These are phyloP conservation scores for Pseudogymnoascus sp. DNA, from an alignment of 2,329 filamentous ascomycete species.

Conservation along the genomic window DNA sequence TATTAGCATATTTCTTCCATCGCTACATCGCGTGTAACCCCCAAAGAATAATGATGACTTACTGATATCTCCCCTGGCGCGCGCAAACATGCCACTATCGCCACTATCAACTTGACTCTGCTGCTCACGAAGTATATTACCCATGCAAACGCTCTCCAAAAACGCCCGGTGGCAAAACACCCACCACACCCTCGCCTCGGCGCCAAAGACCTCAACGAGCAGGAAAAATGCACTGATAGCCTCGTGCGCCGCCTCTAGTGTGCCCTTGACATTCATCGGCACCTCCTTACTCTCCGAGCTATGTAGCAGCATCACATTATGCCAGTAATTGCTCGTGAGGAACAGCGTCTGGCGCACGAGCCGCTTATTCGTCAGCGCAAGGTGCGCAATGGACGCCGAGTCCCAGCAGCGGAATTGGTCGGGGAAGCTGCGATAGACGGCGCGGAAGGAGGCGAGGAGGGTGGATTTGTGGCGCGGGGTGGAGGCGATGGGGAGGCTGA, in stretches of 20 bases:
- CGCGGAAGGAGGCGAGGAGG: slow-evolving; percentile 60
- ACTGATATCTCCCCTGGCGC: slow-evolving; percentile 55
- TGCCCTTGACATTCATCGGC: slow-evolving; percentile 58
- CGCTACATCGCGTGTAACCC: not conserved
- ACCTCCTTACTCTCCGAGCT: slow-evolving; percentile 58
- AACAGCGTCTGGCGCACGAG: slow-evolving; percentile 69
- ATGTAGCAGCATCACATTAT: slow-evolving; percentile 74
- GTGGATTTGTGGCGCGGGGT: slow-evolving; percentile 62
- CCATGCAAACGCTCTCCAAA: slow-evolving; percentile 65
- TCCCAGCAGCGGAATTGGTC: slow-evolving; percentile 63
- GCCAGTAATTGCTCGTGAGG: slow-evolving; percentile 73
- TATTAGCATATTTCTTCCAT: slow-evolving; percentile 1
- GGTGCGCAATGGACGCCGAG: slow-evolving; percentile 47
- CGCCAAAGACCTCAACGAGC: slow-evolving; percentile 59
- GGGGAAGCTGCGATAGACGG: slow-evolving; percentile 66
- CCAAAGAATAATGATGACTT: slow-evolving; percentile 27
- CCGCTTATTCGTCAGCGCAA: slow-evolving; percentile 54
- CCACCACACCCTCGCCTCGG: slow-evolving; percentile 75
- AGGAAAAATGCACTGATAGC: slow-evolving; percentile 69
- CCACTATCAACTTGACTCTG: slow-evolving; percentile 16
- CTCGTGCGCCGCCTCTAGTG: slow-evolving; percentile 68
- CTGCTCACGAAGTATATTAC: slow-evolving; percentile 49
- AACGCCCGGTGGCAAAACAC: slow-evolving; percentile 77
- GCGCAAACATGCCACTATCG: slow-evolving; percentile 39
- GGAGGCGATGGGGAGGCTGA: slow-evolving; percentile 63